These are phyloP conservation scores for Leucosporidium yakuticum DNA, from an alignment of 768 basidiomycete species.

Conservation along the genomic window DNA sequence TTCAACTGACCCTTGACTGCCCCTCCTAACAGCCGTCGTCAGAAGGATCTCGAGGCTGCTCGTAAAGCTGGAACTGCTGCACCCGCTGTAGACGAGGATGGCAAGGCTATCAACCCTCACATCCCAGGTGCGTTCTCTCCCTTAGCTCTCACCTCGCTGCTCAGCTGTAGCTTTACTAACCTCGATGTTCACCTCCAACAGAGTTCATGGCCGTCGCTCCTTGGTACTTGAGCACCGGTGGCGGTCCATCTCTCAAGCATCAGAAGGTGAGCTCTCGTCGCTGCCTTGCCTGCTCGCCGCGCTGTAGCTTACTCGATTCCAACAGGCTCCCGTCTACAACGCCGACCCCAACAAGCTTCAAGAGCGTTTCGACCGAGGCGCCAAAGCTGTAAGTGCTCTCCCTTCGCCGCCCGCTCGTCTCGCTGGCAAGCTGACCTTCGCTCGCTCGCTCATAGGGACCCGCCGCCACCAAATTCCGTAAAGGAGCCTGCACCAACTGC, in stretches of 20 bases:
- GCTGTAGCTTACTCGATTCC: too few relatives aligned
- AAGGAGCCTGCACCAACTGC: slow-evolving; percentile 98
- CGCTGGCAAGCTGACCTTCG: neutral
- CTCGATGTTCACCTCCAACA: slow-evolving; percentile 42
- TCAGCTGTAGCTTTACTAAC: neutral
- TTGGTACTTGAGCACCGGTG: slow-evolving; percentile 95
- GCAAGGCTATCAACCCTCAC: slow-evolving; percentile 93
- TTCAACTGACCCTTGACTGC: neutral
- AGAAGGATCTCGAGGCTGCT: slow-evolving; percentile 92
- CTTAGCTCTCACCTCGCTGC: slow-evolving; percentile 2
- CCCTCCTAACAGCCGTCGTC: slow-evolving; percentile 13
- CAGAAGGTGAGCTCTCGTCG: slow-evolving; percentile 54
- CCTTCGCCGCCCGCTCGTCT: too few relatives aligned
- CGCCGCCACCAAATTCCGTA: slow-evolving; percentile 91
- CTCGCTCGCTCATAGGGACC: slow-evolving; percentile 51
- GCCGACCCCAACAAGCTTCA: slow-evolving; percentile 63
- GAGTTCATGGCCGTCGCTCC: slow-evolving; percentile 98
- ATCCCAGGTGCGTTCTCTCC: slow-evolving; percentile 73
- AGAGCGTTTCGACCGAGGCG: slow-evolving; percentile 85
- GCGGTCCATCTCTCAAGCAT: slow-evolving; percentile 78
- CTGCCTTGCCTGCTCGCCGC: slow-evolving; percentile 42
- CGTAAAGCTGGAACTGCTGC: slow-evolving; percentile 98
- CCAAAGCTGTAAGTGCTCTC: slow-evolving; percentile 48
- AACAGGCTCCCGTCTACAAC: slow-evolving; percentile 49
- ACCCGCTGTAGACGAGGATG: slow-evolving; percentile 89